Percentiles rank a stretch among this genome's conserved stretches.
Evolutionary conservation across 108 stramenopile genomes (phyloP).

Genomic region (Asterionellopsis glacialis): DNA sequence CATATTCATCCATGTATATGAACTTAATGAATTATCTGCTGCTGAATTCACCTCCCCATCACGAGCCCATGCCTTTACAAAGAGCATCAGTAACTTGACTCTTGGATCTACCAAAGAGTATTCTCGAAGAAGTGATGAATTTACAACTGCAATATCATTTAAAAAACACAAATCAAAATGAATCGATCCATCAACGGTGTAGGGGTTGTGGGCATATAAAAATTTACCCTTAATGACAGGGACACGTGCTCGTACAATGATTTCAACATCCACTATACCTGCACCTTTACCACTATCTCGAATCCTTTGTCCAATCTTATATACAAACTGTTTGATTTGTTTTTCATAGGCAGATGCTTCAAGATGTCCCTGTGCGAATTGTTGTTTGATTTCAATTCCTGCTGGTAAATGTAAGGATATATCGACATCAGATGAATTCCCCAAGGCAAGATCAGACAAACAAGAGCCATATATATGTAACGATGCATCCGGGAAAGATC

Average conservation of each 20-base stretch:
- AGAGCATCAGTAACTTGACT: constrained; percentile 58
- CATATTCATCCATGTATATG: constrained; percentile 79
- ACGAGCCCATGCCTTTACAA: constrained; percentile 75
- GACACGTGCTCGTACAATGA: constrained; percentile 62
- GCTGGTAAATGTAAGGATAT: constrained; percentile 49
- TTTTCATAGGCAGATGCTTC: constrained; percentile 40
- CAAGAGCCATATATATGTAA: constrained; percentile 66
- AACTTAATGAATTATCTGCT: constrained; percentile 53
- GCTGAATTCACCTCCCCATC: constrained; percentile 48
- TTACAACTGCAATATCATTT: constrained; percentile 83
- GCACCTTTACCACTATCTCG: constrained; percentile 8
- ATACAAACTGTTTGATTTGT: constrained; percentile 46
- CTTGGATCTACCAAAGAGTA: constrained; percentile 65
- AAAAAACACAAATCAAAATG: constrained; percentile 82
- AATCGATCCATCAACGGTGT: constrained; percentile 52
- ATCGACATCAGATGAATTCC: constrained; percentile 73
- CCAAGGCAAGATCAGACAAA: constrained; percentile 56
- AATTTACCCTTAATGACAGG: constrained; percentile 75
- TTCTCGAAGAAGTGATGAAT: constrained; percentile 67
- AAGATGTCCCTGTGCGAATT: constrained; percentile 43
- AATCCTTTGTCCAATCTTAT: neutral
- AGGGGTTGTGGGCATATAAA: constrained; percentile 52
- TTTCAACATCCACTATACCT: constrained; percentile 36
- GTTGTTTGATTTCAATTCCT: constrained; percentile 26
- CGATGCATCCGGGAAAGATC: neutral